Percentiles rank a stretch among this genome's conserved stretches.
Evolutionary conservation across 2,329 filamentous ascomycete species (phyloP).

Genomic region (Pseudocercospora ulei): DNA sequence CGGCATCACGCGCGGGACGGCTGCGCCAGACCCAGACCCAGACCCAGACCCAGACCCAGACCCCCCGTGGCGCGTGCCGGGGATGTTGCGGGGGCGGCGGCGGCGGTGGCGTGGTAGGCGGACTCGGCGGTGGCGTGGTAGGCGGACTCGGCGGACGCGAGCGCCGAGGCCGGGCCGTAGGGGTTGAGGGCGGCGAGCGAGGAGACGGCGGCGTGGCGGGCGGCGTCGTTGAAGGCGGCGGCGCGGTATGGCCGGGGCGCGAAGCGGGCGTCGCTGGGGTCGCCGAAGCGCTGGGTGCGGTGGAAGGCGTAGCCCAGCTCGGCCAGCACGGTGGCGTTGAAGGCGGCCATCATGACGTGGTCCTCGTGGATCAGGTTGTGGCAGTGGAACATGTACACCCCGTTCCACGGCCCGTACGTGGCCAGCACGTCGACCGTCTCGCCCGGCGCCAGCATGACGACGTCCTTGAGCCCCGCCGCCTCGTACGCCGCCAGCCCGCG

Average conservation of each 20-base stretch:
- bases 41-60: no score
- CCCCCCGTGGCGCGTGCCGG: no score
- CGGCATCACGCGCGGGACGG: conserved; percentile 11
- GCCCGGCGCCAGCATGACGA: conserved; percentile 46
- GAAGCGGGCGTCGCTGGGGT: conserved; percentile 26
- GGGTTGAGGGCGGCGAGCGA: conserved; percentile 26
- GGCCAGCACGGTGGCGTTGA: conserved; percentile 37
- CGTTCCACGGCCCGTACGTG: conserved; percentile 47
- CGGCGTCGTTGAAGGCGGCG: conserved; percentile 16
- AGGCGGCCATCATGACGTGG: conserved; percentile 39
- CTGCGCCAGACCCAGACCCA: conserved; percentile 3
- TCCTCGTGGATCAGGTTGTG: conserved; percentile 43
- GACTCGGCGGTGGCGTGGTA: conserved; percentile 28
- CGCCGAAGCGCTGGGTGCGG: conserved; percentile 21
- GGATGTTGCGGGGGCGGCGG: conserved; percentile 10
- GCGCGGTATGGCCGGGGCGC: conserved; percentile 14
- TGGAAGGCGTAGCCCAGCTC: conserved; percentile 30
- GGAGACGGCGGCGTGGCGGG: conserved; percentile 21
- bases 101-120: conserved; percentile 20
- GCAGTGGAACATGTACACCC: conserved; percentile 39
- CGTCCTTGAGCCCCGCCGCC: conserved; percentile 48
- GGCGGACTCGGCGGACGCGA: conserved; percentile 23
- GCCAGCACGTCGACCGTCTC: conserved; percentile 47
- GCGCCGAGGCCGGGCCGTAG: conserved; percentile 21
- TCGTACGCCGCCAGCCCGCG: conserved; percentile 46